phyloP scores from a whole-genome alignment of 495 filamentous ascomycete genomes.

The Penicillium verhagenii region DNA sequence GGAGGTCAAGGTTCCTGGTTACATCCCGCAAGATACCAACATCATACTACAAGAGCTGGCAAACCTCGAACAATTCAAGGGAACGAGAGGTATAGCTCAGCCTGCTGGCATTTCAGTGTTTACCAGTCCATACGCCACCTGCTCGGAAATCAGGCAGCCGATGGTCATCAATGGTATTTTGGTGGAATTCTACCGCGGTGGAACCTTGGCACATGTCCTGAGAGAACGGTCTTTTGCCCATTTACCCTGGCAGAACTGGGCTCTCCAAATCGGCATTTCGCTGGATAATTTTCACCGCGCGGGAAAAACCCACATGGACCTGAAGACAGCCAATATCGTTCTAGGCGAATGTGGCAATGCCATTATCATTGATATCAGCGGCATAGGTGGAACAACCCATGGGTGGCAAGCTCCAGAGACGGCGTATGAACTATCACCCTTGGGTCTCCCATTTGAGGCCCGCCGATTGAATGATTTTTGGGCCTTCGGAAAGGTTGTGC shows the following conservation, averaged over 20 bases:
- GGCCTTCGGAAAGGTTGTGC: conserved; percentile 23
- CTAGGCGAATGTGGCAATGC: conserved; percentile 25
- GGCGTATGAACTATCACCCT: conserved; percentile 13
- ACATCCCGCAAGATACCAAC: conserved; percentile 19
- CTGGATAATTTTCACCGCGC: conserved; percentile 22
- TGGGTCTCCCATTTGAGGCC: conserved; percentile 17
- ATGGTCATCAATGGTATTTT: conserved; percentile 20
- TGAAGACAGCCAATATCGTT: conserved; percentile 37
- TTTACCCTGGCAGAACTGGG: conserved; percentile 21
- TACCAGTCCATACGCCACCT: conserved; percentile 21
- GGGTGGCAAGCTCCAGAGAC: conserved; percentile 26
- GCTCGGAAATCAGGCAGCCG: background rate
- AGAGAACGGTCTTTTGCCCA: conserved; percentile 9
- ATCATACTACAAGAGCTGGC: conserved; percentile 21
- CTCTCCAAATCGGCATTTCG: conserved; percentile 27
- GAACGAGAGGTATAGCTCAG: conserved; percentile 19
- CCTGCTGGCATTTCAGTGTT: conserved; percentile 19
- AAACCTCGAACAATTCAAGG: conserved; percentile 18
- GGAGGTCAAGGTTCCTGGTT: conserved; percentile 18
- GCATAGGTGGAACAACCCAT: conserved; percentile 28
- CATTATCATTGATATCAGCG: conserved; percentile 34
- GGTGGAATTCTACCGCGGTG: conserved; percentile 16
- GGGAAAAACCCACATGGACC: conserved; percentile 32
- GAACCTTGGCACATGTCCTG: conserved; percentile 18
- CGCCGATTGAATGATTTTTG: conserved; percentile 18